Percentiles rank a stretch among this genome's conserved stretches.
Evolutionary conservation across 2,329 filamentous ascomycete species (phyloP).

Genomic region (Aspergillus jensenii): DNA sequence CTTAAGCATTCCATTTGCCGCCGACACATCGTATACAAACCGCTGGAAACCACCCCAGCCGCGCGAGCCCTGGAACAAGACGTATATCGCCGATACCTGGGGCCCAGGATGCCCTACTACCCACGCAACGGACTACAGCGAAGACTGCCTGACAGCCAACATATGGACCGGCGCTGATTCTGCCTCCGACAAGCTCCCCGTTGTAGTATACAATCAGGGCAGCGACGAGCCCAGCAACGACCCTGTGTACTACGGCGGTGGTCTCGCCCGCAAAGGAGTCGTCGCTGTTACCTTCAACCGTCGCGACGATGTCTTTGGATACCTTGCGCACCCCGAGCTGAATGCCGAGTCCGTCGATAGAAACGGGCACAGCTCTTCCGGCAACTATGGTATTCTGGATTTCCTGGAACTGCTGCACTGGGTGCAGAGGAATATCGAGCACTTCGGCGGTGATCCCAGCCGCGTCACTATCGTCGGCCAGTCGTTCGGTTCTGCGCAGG

Average conservation of each 20-base stretch:
- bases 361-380: slow-evolving; percentile 26
- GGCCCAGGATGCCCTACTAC: slow-evolving; percentile 24
- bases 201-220: slow-evolving; percentile 32
- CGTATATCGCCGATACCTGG: slow-evolving; percentile 20
- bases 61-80: slow-evolving; percentile 22
- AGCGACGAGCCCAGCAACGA: slow-evolving; percentile 27
- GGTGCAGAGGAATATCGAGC: slow-evolving; percentile 52
- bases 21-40: slow-evolving; percentile 28
- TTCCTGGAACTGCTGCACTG: slow-evolving; percentile 58
- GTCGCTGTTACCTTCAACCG: slow-evolving; percentile 31
- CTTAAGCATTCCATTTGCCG: slow-evolving; percentile 25
- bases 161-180: slow-evolving; percentile 28
- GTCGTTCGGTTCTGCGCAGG: slow-evolving; percentile 30
- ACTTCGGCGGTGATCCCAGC: slow-evolving; percentile 54
- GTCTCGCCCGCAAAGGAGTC: slow-evolving; percentile 29
- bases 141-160: slow-evolving; percentile 36
- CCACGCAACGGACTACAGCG: slow-evolving; percentile 21
- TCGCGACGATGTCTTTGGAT: slow-evolving; percentile 29
- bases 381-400: slow-evolving; percentile 47
- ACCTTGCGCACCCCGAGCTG: slow-evolving; percentile 26
- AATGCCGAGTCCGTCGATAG: slow-evolving; percentile 22
- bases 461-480: slow-evolving; percentile 45
- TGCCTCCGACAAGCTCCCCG: slow-evolving; percentile 23
- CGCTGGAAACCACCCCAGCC: slow-evolving; percentile 28
- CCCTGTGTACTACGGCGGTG: slow-evolving; percentile 28